Percentiles rank a stretch among this genome's conserved stretches.
Evolutionary conservation across 2,329 filamentous ascomycete species (phyloP).

Genomic region (Pleoardoris graminearum): DNA sequence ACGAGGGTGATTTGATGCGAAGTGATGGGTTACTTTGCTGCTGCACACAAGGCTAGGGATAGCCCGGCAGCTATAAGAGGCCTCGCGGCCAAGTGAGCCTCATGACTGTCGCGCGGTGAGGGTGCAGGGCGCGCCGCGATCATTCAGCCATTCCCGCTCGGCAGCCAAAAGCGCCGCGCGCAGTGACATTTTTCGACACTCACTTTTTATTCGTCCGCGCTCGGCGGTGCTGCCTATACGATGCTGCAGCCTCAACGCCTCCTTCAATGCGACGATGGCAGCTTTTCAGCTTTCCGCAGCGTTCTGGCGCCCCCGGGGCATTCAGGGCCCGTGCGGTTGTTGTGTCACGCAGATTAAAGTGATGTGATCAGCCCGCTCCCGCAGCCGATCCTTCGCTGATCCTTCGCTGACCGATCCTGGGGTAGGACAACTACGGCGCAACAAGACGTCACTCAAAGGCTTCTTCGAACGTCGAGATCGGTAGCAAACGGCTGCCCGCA

Average conservation of each 20-base stretch:
- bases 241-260: background rate
- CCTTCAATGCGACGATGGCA: background rate
- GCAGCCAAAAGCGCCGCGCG: background rate
- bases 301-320: conserved; percentile 2
- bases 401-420: conserved; percentile 13
- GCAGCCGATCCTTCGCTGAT: conserved; percentile 8
- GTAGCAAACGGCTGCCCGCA: background rate
- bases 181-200: conserved; percentile 7
- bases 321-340: conserved; percentile 6
- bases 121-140: background rate
- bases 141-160: background rate
- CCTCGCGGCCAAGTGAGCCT: conserved; percentile 22
- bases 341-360: conserved; percentile 13
- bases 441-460: background rate
- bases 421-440: background rate
- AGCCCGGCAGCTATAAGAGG: conserved; percentile 27
- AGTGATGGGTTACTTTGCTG: conserved; percentile 11
- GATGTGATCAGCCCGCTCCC: conserved; percentile 35
- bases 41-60: conserved; percentile 23
- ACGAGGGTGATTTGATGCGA: conserved; percentile 1
- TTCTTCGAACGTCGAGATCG: background rate
- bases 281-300: too few relatives aligned
- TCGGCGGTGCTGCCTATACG: background rate
- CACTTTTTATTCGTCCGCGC: conserved; percentile 20
- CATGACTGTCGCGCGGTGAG: conserved; percentile 17